These are phyloP conservation scores for Saussurea involucrata DNA, from an alignment of 129 eudicot genomes.

Conservation along the genomic window DNA sequence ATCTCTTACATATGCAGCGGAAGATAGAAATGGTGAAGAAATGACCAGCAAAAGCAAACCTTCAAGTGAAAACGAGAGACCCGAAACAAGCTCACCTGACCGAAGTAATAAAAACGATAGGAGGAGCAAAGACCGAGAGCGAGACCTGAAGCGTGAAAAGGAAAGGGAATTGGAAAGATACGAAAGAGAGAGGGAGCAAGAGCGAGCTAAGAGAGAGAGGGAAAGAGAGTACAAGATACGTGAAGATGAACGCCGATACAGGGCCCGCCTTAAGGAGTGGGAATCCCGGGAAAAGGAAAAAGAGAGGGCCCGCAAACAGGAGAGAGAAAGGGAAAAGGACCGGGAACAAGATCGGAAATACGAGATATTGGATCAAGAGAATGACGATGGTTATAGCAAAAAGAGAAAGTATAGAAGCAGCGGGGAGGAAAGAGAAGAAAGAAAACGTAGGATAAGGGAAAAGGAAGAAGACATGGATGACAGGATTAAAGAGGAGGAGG, in stretches of 20 bases:
- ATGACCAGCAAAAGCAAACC: constrained; percentile 57
- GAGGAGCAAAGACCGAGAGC: constrained; percentile 65
- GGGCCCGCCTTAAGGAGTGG: constrained; percentile 87
- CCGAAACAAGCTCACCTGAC: constrained; percentile 84
- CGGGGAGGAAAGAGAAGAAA: constrained; percentile 80
- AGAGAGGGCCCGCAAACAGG: constrained; percentile 71
- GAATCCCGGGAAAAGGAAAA: constrained; percentile 78
- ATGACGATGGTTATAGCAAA: constrained; percentile 69
- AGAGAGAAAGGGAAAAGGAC: constrained; percentile 86
- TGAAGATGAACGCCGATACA: constrained; percentile 78
- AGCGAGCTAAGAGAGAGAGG: constrained; percentile 89
- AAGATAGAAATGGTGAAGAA: constrained; percentile 80
- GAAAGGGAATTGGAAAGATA: constrained; percentile 92
- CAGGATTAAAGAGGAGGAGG: constrained; percentile 82
- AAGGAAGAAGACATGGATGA: constrained; percentile 88
- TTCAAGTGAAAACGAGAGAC: constrained; percentile 50
- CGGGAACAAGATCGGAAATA: constrained; percentile 77
- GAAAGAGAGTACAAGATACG: constrained; percentile 80
- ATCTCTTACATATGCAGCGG: constrained; percentile 36
- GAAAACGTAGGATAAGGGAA: constrained; percentile 81
- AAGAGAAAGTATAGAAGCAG: constrained; percentile 77
- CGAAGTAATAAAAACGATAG: constrained; percentile 54
- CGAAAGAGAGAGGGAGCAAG: constrained; percentile 96
- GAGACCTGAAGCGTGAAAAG: constrained; percentile 72
- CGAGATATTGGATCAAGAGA: constrained; percentile 74